A percentile compares a stretch with the other conserved stretches of the same genome.
Conservation (phyloP, 805 yeast species). For the Sungouiella thailandica region DNA sequence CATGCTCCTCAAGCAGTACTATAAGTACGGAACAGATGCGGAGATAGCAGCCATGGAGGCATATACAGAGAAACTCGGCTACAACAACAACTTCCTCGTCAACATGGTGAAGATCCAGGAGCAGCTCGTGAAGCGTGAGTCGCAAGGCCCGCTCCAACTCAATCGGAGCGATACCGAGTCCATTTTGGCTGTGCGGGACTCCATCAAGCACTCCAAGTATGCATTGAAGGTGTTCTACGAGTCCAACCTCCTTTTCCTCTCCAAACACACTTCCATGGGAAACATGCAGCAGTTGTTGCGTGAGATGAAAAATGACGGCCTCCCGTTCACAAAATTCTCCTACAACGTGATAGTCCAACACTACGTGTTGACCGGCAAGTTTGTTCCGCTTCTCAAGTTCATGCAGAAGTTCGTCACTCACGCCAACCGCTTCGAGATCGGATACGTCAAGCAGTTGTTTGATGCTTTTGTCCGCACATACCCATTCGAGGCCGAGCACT, state of each 20-base stretch:
- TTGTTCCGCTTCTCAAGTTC: slow-evolving; percentile 24
- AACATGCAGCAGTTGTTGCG: slow-evolving; percentile 22
- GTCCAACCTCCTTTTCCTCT: slow-evolving; percentile 23
- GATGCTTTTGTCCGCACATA: slow-evolving; percentile 30
- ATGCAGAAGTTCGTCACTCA: slow-evolving; percentile 14
- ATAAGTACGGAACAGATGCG: slow-evolving; percentile 22
- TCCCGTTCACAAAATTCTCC: slow-evolving; percentile 18
- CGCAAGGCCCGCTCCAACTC: slow-evolving; percentile 22
- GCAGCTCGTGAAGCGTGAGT: slow-evolving; percentile 23
- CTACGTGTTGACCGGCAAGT: slow-evolving; percentile 23
- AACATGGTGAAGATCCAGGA: slow-evolving; percentile 19
- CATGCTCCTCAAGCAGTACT: slow-evolving; percentile 23
- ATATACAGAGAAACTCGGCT: slow-evolving; percentile 15
- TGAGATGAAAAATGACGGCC: slow-evolving; percentile 21
- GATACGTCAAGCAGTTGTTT: slow-evolving; percentile 21
- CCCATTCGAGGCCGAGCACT: slow-evolving; percentile 26
- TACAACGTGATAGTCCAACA: slow-evolving; percentile 20
- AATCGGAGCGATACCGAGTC: slow-evolving; percentile 21
- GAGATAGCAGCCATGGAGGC: slow-evolving; percentile 22
- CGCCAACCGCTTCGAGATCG: slow-evolving; percentile 17
- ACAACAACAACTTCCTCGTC: slow-evolving; percentile 21
- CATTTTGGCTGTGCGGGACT: slow-evolving; percentile 11
- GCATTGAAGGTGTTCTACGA: slow-evolving; percentile 24
- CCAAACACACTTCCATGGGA: slow-evolving; percentile 23
- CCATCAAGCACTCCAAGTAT: slow-evolving; percentile 9